phyloP scores from a whole-genome alignment of 2,329 filamentous ascomycete genomes.

The Penicillium carneum region DNA sequence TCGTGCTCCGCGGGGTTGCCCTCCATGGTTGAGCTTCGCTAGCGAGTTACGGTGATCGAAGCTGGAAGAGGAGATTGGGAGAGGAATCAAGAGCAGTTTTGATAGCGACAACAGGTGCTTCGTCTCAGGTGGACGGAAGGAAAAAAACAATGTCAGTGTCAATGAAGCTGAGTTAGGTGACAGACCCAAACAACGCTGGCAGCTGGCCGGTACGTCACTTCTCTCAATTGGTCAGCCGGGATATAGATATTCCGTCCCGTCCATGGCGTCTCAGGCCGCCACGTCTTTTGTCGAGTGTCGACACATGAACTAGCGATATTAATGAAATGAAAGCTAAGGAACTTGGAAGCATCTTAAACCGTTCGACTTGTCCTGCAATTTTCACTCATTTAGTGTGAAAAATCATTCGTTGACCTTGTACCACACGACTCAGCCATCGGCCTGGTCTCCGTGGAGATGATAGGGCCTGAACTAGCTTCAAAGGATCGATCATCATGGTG shows the following conservation, averaged over 20 bases:
- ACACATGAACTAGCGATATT: too few relatives aligned
- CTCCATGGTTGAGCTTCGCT: slow-evolving; percentile 41
- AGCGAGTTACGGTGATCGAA: neutral
- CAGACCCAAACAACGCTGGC: slow-evolving; percentile 8
- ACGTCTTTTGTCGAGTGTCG: too few relatives aligned
- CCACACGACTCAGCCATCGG: neutral
- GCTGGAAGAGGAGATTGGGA: neutral
- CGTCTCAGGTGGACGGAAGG: neutral
- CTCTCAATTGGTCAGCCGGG: slow-evolving; percentile 18
- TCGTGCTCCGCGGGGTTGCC: slow-evolving; percentile 48
- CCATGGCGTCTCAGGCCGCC: neutral
- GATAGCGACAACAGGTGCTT: neutral
- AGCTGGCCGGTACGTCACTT: slow-evolving; percentile 16
- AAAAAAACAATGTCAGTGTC: neutral
- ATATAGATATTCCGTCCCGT: slow-evolving; percentile 7
- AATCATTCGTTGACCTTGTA: neutral
- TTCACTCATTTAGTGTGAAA: too few relatives aligned
- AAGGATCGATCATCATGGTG: neutral
- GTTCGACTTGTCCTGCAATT: too few relatives aligned
- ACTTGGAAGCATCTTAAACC: too few relatives aligned
- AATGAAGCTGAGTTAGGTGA: slow-evolving; percentile 8
- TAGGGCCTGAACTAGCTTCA: neutral
- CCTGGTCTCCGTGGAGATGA: neutral
- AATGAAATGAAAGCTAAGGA: too few relatives aligned
- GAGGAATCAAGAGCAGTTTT: neutral